Base-by-base conservation (phyloP, 2,329 filamentous ascomycete genomes). In the Penicillium sp. region DNA sequence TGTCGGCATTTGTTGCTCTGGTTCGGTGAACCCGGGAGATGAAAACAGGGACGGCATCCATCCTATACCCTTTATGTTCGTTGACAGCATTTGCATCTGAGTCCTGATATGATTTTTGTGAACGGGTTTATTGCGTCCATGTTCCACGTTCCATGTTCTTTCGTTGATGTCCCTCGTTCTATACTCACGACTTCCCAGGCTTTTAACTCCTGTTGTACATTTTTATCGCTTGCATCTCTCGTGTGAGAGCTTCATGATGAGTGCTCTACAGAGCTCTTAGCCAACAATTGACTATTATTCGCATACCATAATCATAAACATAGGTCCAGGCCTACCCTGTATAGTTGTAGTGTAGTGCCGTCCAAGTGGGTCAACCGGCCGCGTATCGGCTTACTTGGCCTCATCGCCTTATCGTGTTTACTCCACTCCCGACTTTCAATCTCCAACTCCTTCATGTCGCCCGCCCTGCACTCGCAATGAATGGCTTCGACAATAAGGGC, bases 401-500 rank as follows among this genome's bases (percentile, higher is more conserved):
- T 63, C 62, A 63, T 61, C 57, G 53, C 48, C 57, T 62, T 63
- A 63, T 63, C 61, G 52, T 46, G 44, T 54, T 55, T 42, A 55
- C 58, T 60, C 57, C 57, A 55, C 55, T 53, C 48, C 46, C 47
- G 39, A 27, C 44, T 36, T 27, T 24, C 30, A 36, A 27, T n/a
- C 53, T 48, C 53, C 50, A 46, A 55, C 51, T 49, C 33, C 57
- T 64, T 64, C 56, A 70, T 68, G 68, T 62, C 57, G 50, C 46
- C 51, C 46, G 54, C 44, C 54, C 50, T 50, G 46, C 41, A 60
- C 58, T 64, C 66, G 62, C 62, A 51, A 94, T 95, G 90, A 89
- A 94, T 81, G 88, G 87, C 66, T 92, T 87, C 76, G 79, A 85
- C 63, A 81, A 87, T 57, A 80, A 83, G 62, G 79, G 79, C 61